Conservation (phyloP, 1,284 basidiomycete species). For the Ustilago xerochloae region DNA sequence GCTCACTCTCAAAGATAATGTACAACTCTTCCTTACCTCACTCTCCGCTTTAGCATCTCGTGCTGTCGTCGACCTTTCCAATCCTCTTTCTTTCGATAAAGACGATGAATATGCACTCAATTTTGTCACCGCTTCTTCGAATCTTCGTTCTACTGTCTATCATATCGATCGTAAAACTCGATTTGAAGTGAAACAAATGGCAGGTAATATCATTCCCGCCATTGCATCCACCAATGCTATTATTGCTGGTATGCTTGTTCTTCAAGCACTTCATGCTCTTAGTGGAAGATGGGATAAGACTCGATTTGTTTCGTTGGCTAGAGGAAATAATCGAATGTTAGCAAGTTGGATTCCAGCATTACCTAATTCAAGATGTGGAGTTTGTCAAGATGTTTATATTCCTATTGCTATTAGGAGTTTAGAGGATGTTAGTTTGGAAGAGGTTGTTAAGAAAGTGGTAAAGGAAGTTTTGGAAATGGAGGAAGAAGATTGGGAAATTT, state of each 20-base stretch:
- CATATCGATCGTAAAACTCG: slow-evolving; percentile 86
- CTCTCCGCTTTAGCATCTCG: slow-evolving; percentile 81
- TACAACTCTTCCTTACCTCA: slow-evolving; percentile 71
- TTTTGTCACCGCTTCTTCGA: slow-evolving; percentile 93
- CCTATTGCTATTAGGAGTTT: slow-evolving; percentile 74
- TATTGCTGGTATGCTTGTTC: slow-evolving; percentile 90
- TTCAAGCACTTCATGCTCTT: slow-evolving; percentile 88
- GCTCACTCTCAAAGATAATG: slow-evolving; percentile 58
- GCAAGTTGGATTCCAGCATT: slow-evolving; percentile 20
- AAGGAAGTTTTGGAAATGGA: slow-evolving; percentile 72
- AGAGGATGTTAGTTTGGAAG: slow-evolving; percentile 78
- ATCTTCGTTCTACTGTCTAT: slow-evolving; percentile 89
- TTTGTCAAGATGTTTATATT: slow-evolving; percentile 87
- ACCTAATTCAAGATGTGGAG: slow-evolving; percentile 74
- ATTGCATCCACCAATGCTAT: slow-evolving; percentile 99
- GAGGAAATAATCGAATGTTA: slow-evolving; percentile 38
- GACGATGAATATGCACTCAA: slow-evolving; percentile 96
- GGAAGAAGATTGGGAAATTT: slow-evolving; percentile 69
- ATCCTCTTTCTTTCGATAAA: slow-evolving; percentile 89
- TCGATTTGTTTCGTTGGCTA: slow-evolving; percentile 47
- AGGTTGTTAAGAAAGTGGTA: slow-evolving; percentile 74
- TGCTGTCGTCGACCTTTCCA: slow-evolving; percentile 76
- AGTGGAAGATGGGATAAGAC: slow-evolving; percentile 38
- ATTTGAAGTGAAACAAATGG: slow-evolving; percentile 99
- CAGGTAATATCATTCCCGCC: slow-evolving; percentile 94